These are phyloP conservation scores for Diaporthe ilicicola DNA, from an alignment of 2,329 filamentous ascomycete genomes.

Conservation along the genomic window DNA sequence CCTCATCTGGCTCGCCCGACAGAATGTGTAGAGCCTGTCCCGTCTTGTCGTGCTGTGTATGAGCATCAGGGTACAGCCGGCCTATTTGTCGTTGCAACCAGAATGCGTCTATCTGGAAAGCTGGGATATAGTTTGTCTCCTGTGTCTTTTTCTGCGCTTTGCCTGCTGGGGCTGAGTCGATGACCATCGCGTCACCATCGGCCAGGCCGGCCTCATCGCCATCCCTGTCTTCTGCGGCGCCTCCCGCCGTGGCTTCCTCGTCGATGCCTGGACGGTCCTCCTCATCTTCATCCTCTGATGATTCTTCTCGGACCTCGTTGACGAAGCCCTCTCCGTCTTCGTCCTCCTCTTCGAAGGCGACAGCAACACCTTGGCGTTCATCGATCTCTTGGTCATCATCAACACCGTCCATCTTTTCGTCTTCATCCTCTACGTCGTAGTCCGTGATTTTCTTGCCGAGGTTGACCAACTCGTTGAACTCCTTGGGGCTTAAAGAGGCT, in stretches of 20 bases:
- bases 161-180: slow-evolving; percentile 71
- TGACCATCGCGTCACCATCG: slow-evolving; percentile 81
- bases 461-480: slow-evolving; percentile 97
- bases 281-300: slow-evolving; percentile 72
- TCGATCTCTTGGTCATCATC: slow-evolving; percentile 82
- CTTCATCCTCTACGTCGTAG: slow-evolving; percentile 95
- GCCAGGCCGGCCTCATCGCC: slow-evolving; percentile 60
- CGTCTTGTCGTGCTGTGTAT: slow-evolving; percentile 93
- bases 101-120: slow-evolving; percentile 94
- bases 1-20: slow-evolving; percentile 74
- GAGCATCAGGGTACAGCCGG: slow-evolving; percentile 86
- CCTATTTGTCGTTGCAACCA: slow-evolving; percentile 97
- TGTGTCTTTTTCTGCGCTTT: slow-evolving; percentile 56
- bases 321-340: slow-evolving; percentile 81
- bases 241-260: slow-evolving; percentile 61
- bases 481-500: slow-evolving; percentile 81
- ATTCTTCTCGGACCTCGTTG: slow-evolving; percentile 88
- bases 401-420: slow-evolving; percentile 81
- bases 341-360: slow-evolving; percentile 93
- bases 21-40: slow-evolving; percentile 84
- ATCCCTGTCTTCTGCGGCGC: slow-evolving; percentile 55
- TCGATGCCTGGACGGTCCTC: slow-evolving; percentile 65
- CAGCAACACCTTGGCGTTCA: slow-evolving; percentile 94
- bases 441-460: slow-evolving; percentile 99
- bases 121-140: slow-evolving; percentile 73